Percentiles rank a stretch among this genome's conserved stretches.
Evolutionary conservation across 1,284 basidiomycete species (phyloP).

Genomic region (Tilletia caries): DNA sequence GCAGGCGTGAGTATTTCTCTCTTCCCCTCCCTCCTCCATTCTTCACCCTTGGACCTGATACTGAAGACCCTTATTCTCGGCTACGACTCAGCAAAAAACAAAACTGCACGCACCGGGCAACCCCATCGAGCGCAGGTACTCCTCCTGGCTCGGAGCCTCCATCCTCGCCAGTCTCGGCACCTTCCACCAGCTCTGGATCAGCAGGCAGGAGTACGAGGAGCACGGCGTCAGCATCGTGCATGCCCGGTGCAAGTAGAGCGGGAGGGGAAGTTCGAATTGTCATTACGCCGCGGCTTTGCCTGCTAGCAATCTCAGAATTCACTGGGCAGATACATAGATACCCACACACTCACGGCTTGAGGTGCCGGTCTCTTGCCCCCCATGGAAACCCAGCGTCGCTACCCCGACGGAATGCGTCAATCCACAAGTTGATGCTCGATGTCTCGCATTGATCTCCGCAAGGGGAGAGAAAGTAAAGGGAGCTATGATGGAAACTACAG

Average conservation of each 20-base stretch:
- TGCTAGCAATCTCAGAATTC: too few relatives aligned
- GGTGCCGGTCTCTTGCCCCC: too few relatives aligned
- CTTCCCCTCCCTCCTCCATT: constrained; percentile 20
- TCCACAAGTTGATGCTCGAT: too few relatives aligned
- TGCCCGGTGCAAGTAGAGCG: constrained; percentile 42
- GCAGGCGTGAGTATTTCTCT: constrained; percentile 59
- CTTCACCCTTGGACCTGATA: not conserved
- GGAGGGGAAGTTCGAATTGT: too few relatives aligned
- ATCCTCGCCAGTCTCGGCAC: constrained; percentile 50
- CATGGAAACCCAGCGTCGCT: too few relatives aligned
- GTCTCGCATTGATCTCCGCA: too few relatives aligned
- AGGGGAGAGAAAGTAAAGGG: too few relatives aligned
- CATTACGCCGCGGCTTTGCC: too few relatives aligned
- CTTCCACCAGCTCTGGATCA: constrained; percentile 54
- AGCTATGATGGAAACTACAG: too few relatives aligned
- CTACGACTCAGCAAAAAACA: constrained; percentile 34
- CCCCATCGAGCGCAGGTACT: constrained; percentile 47
- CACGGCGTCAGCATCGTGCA: constrained; percentile 49
- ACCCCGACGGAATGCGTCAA: too few relatives aligned
- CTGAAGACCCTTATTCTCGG: constrained; percentile 12
- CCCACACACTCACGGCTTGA: too few relatives aligned
- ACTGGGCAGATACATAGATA: too few relatives aligned
- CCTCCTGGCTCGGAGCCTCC: constrained; percentile 49
- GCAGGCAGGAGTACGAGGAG: constrained; percentile 52
- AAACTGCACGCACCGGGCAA: constrained; percentile 52